Base-by-base conservation (phyloP, 441 rosid genomes). In the Pelargonium cotyledonis region DNA sequence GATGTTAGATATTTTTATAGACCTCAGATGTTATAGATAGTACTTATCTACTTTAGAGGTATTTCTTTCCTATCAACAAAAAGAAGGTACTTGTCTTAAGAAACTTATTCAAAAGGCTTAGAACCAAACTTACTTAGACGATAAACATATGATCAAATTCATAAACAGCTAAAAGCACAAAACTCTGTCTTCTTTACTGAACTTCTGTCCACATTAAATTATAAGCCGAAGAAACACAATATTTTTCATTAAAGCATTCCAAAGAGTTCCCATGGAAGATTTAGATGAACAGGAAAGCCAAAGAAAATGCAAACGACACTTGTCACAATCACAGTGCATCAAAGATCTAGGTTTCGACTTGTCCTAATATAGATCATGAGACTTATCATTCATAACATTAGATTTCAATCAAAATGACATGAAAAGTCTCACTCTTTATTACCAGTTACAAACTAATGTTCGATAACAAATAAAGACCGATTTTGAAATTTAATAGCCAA, bases 111-210 rank as follows among this genome's bases (percentile, higher is more conserved):
- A 26, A 26, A 26, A 26, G 31, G 31, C 31, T 26, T 47, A n/a
- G 18, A 51, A 51, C 57, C 6, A 15, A n/a, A 51, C 57, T 51
- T 51, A 35, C 1, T 35, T 0, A 35, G 40, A 35, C 5, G n/a
- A 12, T 2, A n/a, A 6, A n/a, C 57, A 51, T 4, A 15, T 51
- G 7, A 51, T 51, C 18, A 0, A n/a, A n/a, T 12, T n/a, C 16
- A n/a, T 51, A 51, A 12, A 51, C n/a, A n/a, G 18, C 18, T 51
- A n/a, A 1, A 15, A 14, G 57, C 16, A 51, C 57, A 51, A 12
- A n/a, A 51, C n/a, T 51, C 57, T 51, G 55, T 49, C n/a, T 51
- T 51, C 57, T 51, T n/a, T 51, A 51, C n/a, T 51, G n/a, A 51
- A 51, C 6, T 51, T 51, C 1, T 51, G 40, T 15, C 18, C 18